A percentile compares a stretch with the other conserved stretches of the same genome.
phyloP scores from a whole-genome alignment of 805 yeast species.

The Ogataea wickerhamii region DNA sequence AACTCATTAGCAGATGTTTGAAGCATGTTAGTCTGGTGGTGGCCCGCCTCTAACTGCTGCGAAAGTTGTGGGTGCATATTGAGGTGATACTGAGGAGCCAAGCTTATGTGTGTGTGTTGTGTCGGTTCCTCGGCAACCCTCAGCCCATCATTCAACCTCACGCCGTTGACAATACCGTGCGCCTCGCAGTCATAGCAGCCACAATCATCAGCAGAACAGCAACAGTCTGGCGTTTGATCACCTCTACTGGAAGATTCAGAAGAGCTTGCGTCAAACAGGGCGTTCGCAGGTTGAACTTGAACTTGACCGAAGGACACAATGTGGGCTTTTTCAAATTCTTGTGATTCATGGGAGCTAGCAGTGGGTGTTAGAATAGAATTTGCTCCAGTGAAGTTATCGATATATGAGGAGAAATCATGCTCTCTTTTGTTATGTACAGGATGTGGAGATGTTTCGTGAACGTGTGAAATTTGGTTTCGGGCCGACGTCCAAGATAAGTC shows the following conservation, averaged over 20 bases:
- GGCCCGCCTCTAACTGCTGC: no score
- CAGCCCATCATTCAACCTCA: conserved; percentile 28
- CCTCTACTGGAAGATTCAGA: conserved; percentile 2
- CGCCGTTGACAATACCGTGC: conserved; percentile 33
- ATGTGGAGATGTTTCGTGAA: neutral
- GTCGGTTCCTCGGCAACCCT: conserved; percentile 12
- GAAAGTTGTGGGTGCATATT: no score
- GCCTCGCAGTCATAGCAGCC: conserved; percentile 33
- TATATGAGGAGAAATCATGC: neutral
- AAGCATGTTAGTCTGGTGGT: conserved; percentile 1
- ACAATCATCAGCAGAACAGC: conserved; percentile 32
- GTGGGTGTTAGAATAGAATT: neutral
- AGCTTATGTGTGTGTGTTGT: neutral
- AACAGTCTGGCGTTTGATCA: conserved; percentile 22
- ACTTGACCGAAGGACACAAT: conserved; percentile 24
- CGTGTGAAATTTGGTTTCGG: neutral
- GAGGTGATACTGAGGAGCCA: no score
- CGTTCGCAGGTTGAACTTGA: conserved; percentile 19
- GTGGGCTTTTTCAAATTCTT: conserved; percentile 2
- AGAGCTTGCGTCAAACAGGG: conserved; percentile 10
- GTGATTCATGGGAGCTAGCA: neutral
- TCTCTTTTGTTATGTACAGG: neutral
- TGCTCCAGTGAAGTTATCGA: neutral
- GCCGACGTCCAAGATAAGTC: neutral
- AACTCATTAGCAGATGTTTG: conserved; percentile 21